Base-by-base conservation (phyloP, 306 rosid species). In the Medicago ruthenica region DNA sequence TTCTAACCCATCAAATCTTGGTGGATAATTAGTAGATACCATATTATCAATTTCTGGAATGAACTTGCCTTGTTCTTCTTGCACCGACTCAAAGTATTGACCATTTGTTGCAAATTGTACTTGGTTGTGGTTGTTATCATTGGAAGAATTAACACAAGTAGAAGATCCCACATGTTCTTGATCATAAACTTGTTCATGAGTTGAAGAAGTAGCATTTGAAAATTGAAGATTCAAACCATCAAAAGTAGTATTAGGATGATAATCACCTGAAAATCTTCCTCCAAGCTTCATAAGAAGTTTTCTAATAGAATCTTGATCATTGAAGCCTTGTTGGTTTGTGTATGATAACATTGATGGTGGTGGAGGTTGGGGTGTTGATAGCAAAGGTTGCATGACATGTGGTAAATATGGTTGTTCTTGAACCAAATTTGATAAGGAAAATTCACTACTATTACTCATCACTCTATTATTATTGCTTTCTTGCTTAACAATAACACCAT, bases 261-360 rank as follows among this genome's bases (percentile, higher is more conserved):
- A 73, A 68, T 84, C 81, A 61, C 82, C 76, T 15, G 87, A 79
- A 85, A 88, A 90, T 59, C 83, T 85, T 16, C 94, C 96, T 70
- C 94, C 98, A 0, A 90, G 94, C 47, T 84, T 92, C 80, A 86
- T 83, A 9, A 92, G 98, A 16, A 90, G 53, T 37, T 80, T 92
- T 31, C 86, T 82, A 27, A 92, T 82, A 8, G 96, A 88, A 36
- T 85, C 88, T 9, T 83, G 90, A 60, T 86, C 85, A 13, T 87
- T 89, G 80, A 80, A 81, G 21, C 67, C 62, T 74, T 74, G 87
- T 74, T 74, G 87, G 82, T 68, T 78, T 36, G 76, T 55, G 71
- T 58, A 81, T 65, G 83, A 72, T 48, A 75, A 27, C 13, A 84
- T 62, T 34, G 78, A 63, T 3, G 81, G 70, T 11, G 70, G 73